Evolutionary conservation across 495 filamentous ascomycete genomes (phyloP), one percentile per base, ranked within the genome.

Genomic region (Penicillium egyptiacum): DNA sequence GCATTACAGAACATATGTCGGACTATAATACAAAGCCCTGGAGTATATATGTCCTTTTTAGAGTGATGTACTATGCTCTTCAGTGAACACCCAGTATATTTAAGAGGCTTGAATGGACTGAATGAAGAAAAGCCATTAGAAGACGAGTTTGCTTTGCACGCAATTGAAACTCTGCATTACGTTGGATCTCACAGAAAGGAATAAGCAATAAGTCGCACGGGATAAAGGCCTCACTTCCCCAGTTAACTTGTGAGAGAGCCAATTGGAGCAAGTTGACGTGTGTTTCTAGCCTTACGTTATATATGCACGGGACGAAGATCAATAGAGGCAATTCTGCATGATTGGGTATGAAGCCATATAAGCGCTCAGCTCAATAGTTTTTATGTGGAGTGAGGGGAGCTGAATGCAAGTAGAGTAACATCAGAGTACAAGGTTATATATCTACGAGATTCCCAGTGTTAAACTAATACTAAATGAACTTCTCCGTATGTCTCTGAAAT

Each of bases 121-220:
- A 17, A 9, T 1, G 22, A 37, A 17, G n/a, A 37, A 39, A 35
- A 4, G 4, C 9, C 42, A 39, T 20, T 46, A 22, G 39, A 39
- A 30, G 46, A 22, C 22, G 30, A 19, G 7, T 10, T 46, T n/a
- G n/a, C n/a, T n/a, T 37, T 55, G 53, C 28, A 45, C 51, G 40
- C 53, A 55, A 46, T 46, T 55, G 22, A 35, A 46, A 55, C n/a
- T 4, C 42, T 55, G 16, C 53, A 55, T 55, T 46, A 55, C 52
- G 52, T 55, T 46, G 42, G 52, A 39, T 55, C 42, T 47, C 19
- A 37, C 31, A 42, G 42, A 11, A 22, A 28, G n/a, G 7, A 44
- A 55, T 47, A 46, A 55, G 42, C 42, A 46, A 55, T n/a, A 35
- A 39, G 30, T 47, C 22, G 42, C 23, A 55, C 52, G 20, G 42